Conservation (phyloP, 2,329 filamentous ascomycete species). For the Colletotrichum noveboracense region DNA sequence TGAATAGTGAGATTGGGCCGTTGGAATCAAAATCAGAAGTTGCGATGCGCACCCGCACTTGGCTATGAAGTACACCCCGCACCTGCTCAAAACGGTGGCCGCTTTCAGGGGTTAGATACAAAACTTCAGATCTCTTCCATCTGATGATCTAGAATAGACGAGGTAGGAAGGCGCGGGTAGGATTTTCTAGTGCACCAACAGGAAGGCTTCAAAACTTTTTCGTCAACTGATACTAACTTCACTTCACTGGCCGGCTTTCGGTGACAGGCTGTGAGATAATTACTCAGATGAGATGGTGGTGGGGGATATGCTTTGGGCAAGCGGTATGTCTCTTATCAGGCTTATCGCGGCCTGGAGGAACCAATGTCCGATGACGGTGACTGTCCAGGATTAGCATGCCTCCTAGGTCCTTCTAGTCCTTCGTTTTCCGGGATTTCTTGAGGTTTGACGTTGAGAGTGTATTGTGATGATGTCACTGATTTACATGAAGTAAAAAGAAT, state of each 20-base stretch:
- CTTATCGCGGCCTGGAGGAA: conserved; percentile 17
- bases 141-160: background rate
- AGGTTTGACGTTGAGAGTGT: background rate
- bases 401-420: background rate
- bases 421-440: background rate
- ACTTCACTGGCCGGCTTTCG: background rate
- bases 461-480: background rate
- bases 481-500: background rate
- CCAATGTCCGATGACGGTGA: background rate
- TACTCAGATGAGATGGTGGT: conserved; percentile 14
- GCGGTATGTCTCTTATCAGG: conserved; percentile 7
- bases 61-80: background rate
- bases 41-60: background rate
- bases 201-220: background rate
- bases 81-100: background rate
- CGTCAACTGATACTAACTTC: background rate
- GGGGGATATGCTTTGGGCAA: background rate
- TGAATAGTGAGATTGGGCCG: background rate
- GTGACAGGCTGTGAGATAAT: conserved; percentile 12
- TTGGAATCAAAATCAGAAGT: background rate
- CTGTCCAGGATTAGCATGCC: background rate
- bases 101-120: background rate
- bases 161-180: background rate
- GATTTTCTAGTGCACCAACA: background rate
- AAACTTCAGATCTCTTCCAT: background rate